Evolutionary conservation across 2,329 filamentous ascomycete genomes (phyloP).

Genomic region (Cadophora gregata): DNA sequence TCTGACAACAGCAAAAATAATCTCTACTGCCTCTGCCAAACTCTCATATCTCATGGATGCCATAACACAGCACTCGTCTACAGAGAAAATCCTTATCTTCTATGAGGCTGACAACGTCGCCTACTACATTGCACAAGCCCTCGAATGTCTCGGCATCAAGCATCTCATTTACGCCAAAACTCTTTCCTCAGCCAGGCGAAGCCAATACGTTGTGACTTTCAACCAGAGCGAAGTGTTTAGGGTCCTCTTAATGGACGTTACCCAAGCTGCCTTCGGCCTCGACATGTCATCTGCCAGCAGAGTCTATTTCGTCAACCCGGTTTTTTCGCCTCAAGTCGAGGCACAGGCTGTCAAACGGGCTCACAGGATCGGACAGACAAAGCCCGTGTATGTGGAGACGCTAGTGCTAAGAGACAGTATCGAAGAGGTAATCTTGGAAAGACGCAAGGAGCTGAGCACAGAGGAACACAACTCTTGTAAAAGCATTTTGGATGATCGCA

Average conservation of each 20-base stretch:
- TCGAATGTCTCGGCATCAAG: slow-evolving; percentile 73
- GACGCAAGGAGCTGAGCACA: slow-evolving; percentile 76
- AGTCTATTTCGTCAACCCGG: slow-evolving; percentile 88
- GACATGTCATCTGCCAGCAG: slow-evolving; percentile 84
- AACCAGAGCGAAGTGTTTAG: slow-evolving; percentile 55
- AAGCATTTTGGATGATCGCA: slow-evolving; percentile 61
- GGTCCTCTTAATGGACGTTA: slow-evolving; percentile 90
- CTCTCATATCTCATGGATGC: slow-evolving; percentile 82
- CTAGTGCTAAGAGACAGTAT: slow-evolving; percentile 80
- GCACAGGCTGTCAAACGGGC: slow-evolving; percentile 92
- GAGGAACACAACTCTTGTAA: slow-evolving; percentile 63
- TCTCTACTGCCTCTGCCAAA: slow-evolving; percentile 87
- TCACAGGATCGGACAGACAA: slow-evolving; percentile 83
- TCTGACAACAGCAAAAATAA: slow-evolving; percentile 51
- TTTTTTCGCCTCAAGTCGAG: slow-evolving; percentile 83
- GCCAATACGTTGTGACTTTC: slow-evolving; percentile 80
- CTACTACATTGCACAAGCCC: slow-evolving; percentile 81
- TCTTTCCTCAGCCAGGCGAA: slow-evolving; percentile 64
- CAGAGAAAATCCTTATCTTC: slow-evolving; percentile 90
- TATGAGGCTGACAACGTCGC: slow-evolving; percentile 89
- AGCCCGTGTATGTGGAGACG: slow-evolving; percentile 83
- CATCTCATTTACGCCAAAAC: slow-evolving; percentile 72
- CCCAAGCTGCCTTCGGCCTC: slow-evolving; percentile 84
- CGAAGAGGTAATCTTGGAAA: slow-evolving; percentile 81
- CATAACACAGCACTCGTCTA: slow-evolving; percentile 68